Evolutionary conservation across 441 rosid genomes (phyloP), one percentile per base, ranked within the genome.

Genomic region (Croton setiger): DNA sequence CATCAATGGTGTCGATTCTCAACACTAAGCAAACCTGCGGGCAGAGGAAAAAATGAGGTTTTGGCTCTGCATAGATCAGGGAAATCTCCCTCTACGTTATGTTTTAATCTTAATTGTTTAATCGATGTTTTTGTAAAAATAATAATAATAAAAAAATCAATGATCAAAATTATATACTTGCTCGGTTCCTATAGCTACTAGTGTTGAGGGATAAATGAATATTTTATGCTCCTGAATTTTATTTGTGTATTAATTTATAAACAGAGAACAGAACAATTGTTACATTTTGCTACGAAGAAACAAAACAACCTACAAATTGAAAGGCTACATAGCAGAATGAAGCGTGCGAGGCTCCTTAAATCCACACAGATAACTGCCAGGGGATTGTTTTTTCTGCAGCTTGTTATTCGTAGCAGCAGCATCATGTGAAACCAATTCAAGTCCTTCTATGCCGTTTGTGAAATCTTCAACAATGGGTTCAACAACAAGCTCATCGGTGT

Each of bases 281-380:
- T 17, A 64, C 58, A 51, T 35, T 51, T 64, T 27, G 60, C 20
- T 33, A 14, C 2, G 37, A 7, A 4, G 18, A 13, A 1, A 13
- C 14, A 44, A 23, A 10, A 7, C 14, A 52, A 18, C 21, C 55
- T 9, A n/a, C 3, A n/a, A 23, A 11, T 11, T 3, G 49, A 0
- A 13, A 13, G 20, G 27, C 60, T 92, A 93, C 90, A 86, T 83
- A 4, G 96, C 76, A 0, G 96, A 87, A 54, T 81, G 93, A 23
- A 84, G 80, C 39, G 77, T 37, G 56, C 82, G 81, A 15, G 87
- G 80, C 48, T 90, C 84, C 69, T 75, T 87, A 48, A 86, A 69
- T 15, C 98, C 94, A 67, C 93, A 89, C 41, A 87, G 80, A 63
- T 80, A 81, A 54, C 75, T 77, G 21, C 69, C 67, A 15, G 64